Evolutionary conservation across 83 land plant species (phyloP).

Genomic region (Diphasiastrum complanatum): DNA sequence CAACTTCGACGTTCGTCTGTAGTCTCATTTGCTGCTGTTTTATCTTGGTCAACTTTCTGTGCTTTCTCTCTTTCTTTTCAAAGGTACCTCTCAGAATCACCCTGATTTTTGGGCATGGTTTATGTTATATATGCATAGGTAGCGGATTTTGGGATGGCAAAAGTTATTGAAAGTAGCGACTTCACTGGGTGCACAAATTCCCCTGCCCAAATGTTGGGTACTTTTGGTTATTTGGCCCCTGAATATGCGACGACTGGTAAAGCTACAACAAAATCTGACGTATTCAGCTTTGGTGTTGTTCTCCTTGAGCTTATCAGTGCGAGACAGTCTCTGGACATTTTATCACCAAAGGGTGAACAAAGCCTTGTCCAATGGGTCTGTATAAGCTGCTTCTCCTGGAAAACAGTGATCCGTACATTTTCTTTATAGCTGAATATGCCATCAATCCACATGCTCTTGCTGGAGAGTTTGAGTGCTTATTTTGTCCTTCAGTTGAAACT

Average conservation of each 20-base stretch:
- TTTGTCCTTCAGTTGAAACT: too few relatives aligned
- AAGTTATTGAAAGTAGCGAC: constrained; percentile 40
- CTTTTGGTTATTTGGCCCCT: constrained; percentile 87
- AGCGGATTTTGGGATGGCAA: constrained; percentile 83
- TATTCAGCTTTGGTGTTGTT: constrained; percentile 83
- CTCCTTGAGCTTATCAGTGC: constrained; percentile 69
- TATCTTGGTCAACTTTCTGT: too few relatives aligned
- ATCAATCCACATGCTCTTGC: neutral
- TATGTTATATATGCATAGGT: too few relatives aligned
- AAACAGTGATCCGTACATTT: neutral
- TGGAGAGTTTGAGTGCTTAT: too few relatives aligned
- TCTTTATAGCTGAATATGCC: neutral
- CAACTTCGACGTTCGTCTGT: too few relatives aligned
- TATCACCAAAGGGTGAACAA: constrained; percentile 40
- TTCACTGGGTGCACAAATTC: constrained; percentile 48
- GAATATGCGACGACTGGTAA: constrained; percentile 74
- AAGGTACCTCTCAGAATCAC: neutral
- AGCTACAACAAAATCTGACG: constrained; percentile 65
- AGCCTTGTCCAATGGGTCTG: constrained; percentile 88
- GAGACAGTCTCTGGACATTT: constrained; percentile 47
- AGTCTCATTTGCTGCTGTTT: too few relatives aligned
- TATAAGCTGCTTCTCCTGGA: constrained; percentile 23
- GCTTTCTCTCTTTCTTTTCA: neutral
- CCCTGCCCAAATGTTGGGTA: constrained; percentile 70
- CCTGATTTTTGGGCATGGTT: too few relatives aligned